Percentiles rank a stretch among this genome's conserved stretches.
These are phyloP conservation scores for Castanopsis chinensis DNA, from an alignment of 306 rosid genomes.

Conservation along the genomic window DNA sequence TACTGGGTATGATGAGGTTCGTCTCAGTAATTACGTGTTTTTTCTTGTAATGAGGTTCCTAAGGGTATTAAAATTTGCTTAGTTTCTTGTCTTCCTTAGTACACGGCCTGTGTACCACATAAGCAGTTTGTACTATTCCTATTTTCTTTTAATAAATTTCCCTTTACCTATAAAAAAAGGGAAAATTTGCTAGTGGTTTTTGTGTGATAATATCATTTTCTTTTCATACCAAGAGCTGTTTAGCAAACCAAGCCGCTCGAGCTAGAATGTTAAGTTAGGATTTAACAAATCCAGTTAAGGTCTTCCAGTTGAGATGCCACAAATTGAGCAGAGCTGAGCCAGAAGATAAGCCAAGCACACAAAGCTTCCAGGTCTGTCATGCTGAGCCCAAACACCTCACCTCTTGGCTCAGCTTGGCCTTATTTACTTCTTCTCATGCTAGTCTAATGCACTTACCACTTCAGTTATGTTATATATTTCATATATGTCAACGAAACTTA, in stretches of 20 bases:
- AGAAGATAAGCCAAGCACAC: background rate
- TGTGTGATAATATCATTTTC: background rate
- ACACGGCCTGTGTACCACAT: too few relatives aligned
- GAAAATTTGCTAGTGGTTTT: background rate
- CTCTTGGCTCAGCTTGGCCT: too few relatives aligned
- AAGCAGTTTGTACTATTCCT: too few relatives aligned
- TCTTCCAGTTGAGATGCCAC: background rate
- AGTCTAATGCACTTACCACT: background rate
- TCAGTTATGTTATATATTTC: background rate
- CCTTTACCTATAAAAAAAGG: too few relatives aligned
- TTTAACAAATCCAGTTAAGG: background rate
- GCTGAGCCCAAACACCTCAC: too few relatives aligned
- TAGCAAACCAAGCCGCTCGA: background rate
- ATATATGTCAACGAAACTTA: background rate
- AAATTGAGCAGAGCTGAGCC: background rate
- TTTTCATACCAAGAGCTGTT: background rate
- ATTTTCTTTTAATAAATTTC: too few relatives aligned
- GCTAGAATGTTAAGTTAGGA: background rate
- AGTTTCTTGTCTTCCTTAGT: too few relatives aligned
- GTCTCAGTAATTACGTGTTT: conserved; percentile 14
- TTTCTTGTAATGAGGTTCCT: background rate
- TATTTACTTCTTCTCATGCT: too few relatives aligned
- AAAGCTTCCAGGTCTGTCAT: too few relatives aligned
- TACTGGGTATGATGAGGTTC: conserved; percentile 96
- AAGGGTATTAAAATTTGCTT: background rate